phyloP scores from a whole-genome alignment of 768 basidiomycete genomes.

The Leccinum truebloodii region DNA sequence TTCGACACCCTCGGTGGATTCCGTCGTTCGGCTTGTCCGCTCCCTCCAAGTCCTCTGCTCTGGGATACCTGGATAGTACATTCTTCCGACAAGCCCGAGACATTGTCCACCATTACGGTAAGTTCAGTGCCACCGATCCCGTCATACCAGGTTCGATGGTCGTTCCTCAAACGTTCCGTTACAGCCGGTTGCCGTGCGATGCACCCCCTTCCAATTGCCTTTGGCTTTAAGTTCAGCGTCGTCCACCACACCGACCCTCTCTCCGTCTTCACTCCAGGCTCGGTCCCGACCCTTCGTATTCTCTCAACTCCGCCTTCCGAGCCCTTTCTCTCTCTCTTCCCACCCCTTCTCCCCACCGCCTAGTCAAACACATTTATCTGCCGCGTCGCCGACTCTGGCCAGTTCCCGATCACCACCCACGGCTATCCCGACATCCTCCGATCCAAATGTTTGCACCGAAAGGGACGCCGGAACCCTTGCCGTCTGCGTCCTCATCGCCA shows the following conservation, averaged over 20 bases:
- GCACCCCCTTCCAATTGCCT: slow-evolving; percentile 1
- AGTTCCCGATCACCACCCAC: not conserved
- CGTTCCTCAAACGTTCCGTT: not conserved
- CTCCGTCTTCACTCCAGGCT: not conserved
- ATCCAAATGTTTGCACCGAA: not conserved
- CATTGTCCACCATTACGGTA: slow-evolving; percentile 22
- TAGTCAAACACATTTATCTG: not conserved
- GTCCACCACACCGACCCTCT: not conserved
- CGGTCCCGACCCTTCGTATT: slow-evolving; percentile 3
- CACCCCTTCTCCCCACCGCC: not conserved
- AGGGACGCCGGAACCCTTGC: slow-evolving; percentile 5
- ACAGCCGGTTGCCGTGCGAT: slow-evolving; percentile 23
- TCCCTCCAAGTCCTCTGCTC: slow-evolving; percentile 17
- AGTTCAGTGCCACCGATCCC: not conserved
- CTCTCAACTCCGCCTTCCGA: slow-evolving; percentile 13
- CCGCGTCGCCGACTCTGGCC: not conserved
- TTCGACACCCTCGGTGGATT: slow-evolving; percentile 1
- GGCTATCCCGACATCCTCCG: not conserved
- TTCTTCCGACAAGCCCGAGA: not conserved
- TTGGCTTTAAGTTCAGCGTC: not conserved
- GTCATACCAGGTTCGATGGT: not conserved
- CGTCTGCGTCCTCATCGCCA: slow-evolving; percentile 24
- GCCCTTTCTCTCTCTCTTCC: not conserved
- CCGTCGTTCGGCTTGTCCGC: slow-evolving; percentile 8
- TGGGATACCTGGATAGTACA: slow-evolving; percentile 17